Evolutionary conservation across 495 filamentous ascomycete species (phyloP).

Genomic region (Cudoniella acicularis): DNA sequence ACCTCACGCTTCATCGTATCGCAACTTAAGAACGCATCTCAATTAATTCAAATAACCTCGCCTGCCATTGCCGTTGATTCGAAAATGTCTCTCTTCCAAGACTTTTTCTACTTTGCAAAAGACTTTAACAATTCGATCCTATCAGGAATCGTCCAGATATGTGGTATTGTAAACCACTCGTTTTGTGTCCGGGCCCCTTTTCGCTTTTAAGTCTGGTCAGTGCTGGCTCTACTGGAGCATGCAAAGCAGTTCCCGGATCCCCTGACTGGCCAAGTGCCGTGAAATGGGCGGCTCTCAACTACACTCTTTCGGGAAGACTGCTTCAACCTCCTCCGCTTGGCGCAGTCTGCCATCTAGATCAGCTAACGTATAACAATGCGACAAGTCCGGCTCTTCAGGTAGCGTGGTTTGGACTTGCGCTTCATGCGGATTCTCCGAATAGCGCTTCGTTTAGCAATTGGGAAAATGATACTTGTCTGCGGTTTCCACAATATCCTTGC

Average conservation of each 20-base stretch:
- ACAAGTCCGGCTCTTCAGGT: not conserved
- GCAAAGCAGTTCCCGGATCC: constrained; percentile 4
- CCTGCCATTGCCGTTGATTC: too few species aligned
- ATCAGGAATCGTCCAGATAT: too few species aligned
- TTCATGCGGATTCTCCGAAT: constrained; percentile 34
- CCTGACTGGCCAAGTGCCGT: not conserved
- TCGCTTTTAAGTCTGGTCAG: not conserved
- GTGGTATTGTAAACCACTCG: not conserved
- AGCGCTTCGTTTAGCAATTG: constrained; percentile 32
- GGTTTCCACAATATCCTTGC: constrained; percentile 18
- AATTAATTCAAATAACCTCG: too few species aligned
- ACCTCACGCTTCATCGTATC: too few species aligned
- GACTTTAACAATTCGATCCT: too few species aligned
- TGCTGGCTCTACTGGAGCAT: not conserved
- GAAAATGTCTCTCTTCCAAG: too few species aligned
- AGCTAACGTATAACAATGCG: constrained; percentile 3
- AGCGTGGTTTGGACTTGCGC: not conserved
- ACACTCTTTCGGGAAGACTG: constrained; percentile 4
- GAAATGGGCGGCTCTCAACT: constrained; percentile 7
- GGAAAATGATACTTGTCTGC: constrained; percentile 23
- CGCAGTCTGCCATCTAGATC: constrained; percentile 6
- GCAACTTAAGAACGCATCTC: too few species aligned
- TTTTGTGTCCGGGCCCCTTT: not conserved
- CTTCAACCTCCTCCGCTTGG: constrained; percentile 1
- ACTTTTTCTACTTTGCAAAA: too few species aligned